These are phyloP conservation scores for Starmerella apis DNA, from an alignment of 805 yeast genomes.

Conservation along the genomic window DNA sequence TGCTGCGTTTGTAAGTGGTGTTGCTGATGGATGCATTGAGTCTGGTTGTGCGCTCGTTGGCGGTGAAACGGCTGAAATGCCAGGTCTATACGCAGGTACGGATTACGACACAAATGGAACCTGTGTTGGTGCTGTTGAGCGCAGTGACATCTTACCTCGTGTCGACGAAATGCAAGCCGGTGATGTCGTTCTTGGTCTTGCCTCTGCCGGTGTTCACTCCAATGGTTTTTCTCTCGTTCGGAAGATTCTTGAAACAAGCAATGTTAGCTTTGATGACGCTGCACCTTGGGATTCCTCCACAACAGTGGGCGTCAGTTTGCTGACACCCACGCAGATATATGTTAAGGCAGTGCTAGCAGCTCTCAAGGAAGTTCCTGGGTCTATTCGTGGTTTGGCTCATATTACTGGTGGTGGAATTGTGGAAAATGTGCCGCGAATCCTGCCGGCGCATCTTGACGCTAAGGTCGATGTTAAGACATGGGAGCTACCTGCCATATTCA, in stretches of 20 bases:
- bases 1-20: slow-evolving; percentile 83
- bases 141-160: slow-evolving; percentile 63
- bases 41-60: slow-evolving; percentile 98
- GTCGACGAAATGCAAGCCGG: slow-evolving; percentile 60
- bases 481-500: slow-evolving; percentile 81
- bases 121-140: slow-evolving; percentile 91
- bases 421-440: slow-evolving; percentile 91
- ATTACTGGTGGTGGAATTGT: slow-evolving; percentile 98
- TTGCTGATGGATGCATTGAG: slow-evolving; percentile 87
- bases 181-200: slow-evolving; percentile 73
- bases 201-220: slow-evolving; percentile 89
- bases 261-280: slow-evolving; percentile 54
- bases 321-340: slow-evolving; percentile 87
- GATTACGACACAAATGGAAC: slow-evolving; percentile 99
- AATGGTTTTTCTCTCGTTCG: slow-evolving; percentile 93
- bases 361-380: slow-evolving; percentile 40
- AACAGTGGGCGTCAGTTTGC: slow-evolving; percentile 74
- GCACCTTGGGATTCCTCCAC: slow-evolving; percentile 76
- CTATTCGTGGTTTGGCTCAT: slow-evolving; percentile 82
- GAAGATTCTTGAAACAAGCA: slow-evolving; percentile 71
- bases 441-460: slow-evolving; percentile 74
- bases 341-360: slow-evolving; percentile 81
- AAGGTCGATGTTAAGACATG: slow-evolving; percentile 66
- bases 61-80: slow-evolving; percentile 99
- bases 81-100: slow-evolving; percentile 91